These are phyloP conservation scores for Cryptococcus sp. DNA, from an alignment of 1,284 basidiomycete genomes.

Conservation along the genomic window DNA sequence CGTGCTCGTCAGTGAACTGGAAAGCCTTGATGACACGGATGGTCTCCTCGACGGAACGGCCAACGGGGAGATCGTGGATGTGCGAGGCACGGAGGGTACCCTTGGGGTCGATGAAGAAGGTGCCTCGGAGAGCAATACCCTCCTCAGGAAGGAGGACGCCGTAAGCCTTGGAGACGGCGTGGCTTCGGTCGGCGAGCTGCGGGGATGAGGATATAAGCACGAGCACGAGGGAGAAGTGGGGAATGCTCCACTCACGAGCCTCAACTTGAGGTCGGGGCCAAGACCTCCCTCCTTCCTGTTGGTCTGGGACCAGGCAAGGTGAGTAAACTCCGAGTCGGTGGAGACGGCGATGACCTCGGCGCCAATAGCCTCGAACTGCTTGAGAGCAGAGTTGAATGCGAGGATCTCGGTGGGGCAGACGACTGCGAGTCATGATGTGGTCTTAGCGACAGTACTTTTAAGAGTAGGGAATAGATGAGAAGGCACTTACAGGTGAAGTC, in stretches of 20 bases:
- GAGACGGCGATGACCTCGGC: constrained; percentile 74
- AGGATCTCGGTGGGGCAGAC: constrained; percentile 92
- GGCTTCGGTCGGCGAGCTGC: constrained; percentile 54
- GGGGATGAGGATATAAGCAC: constrained; percentile 33
- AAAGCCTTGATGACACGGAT: constrained; percentile 85
- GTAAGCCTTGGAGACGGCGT: constrained; percentile 63
- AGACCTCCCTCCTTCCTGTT: constrained; percentile 80
- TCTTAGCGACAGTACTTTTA: constrained; percentile 31
- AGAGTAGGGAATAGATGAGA: not conserved
- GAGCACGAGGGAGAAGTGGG: not conserved
- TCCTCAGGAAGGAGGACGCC: constrained; percentile 81
- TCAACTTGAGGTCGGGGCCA: constrained; percentile 72
- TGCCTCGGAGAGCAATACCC: constrained; percentile 79
- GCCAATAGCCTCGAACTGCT: constrained; percentile 69
- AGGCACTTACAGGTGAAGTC: constrained; percentile 37
- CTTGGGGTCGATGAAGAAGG: constrained; percentile 88
- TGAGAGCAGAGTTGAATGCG: constrained; percentile 82
- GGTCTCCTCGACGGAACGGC: constrained; percentile 87
- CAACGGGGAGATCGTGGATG: constrained; percentile 85
- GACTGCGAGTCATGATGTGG: constrained; percentile 60
- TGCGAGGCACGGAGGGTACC: constrained; percentile 63
- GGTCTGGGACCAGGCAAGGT: constrained; percentile 81
- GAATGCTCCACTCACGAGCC: constrained; percentile 25
- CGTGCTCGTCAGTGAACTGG: constrained; percentile 73
- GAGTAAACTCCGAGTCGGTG: constrained; percentile 84